Conservation (phyloP, 225 moss, liverwort and hornwort species). For the Rhytidiadelphus loreus region DNA sequence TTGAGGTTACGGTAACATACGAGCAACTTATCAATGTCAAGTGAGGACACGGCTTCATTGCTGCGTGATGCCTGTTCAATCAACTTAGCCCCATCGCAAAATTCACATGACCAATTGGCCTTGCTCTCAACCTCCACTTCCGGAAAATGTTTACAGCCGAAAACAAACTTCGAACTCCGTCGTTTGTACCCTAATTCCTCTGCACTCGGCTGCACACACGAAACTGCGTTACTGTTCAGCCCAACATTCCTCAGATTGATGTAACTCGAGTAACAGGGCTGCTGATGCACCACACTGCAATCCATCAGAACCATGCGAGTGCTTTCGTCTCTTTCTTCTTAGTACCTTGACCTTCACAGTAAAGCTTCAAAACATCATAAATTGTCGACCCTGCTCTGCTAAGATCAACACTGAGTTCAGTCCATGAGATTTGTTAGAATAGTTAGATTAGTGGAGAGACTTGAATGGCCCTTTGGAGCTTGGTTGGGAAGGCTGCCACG, state of each 20-base stretch:
- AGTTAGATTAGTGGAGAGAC: neutral
- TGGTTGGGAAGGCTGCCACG: neutral
- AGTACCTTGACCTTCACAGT: neutral
- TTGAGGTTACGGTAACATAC: neutral
- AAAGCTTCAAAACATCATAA: neutral
- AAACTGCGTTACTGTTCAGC: neutral
- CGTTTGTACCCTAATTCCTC: neutral
- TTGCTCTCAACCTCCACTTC: neutral
- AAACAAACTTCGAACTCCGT: neutral
- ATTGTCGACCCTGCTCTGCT: neutral
- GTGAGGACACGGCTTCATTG: conserved; percentile 20
- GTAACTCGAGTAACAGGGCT: conserved; percentile 6
- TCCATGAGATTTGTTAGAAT: neutral
- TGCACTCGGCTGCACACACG: neutral
- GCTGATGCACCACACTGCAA: neutral
- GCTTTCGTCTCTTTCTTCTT: neutral
- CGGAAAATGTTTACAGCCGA: conserved; percentile 23
- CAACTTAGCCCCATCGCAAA: conserved; percentile 18
- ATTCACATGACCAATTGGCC: conserved; percentile 12
- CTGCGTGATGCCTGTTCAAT: conserved; percentile 31
- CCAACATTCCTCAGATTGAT: conserved; percentile 10
- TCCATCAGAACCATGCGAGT: neutral
- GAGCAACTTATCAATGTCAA: conserved; percentile 29
- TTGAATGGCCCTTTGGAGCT: neutral
- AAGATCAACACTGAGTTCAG: neutral